These are phyloP conservation scores for Rhizopus delemar DNA, from an alignment of 371 early-diverging fungal species.

Conservation along the genomic window DNA sequence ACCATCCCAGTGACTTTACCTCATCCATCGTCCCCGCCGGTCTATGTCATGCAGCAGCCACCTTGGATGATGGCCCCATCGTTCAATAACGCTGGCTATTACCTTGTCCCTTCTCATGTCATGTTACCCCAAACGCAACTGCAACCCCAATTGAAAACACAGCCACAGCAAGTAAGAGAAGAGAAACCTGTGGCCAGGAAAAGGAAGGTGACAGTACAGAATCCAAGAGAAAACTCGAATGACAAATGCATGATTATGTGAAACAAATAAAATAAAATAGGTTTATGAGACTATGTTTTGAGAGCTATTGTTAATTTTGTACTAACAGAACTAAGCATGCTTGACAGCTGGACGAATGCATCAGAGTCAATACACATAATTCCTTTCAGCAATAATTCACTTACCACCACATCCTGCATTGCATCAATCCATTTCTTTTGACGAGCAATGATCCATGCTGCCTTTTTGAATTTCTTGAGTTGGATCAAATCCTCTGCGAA, in stretches of 20 bases:
- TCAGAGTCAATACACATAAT: neutral
- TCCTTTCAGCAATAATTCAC: neutral
- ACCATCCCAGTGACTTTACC: neutral
- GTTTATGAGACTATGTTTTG: neutral
- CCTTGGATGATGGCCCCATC: slow-evolving; percentile 3
- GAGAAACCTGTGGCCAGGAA: neutral
- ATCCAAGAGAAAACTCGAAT: slow-evolving; percentile 23
- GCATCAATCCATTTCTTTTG: slow-evolving; percentile 29
- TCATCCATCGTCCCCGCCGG: neutral
- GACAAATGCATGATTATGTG: slow-evolving; percentile 29
- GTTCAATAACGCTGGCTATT: neutral
- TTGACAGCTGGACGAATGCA: slow-evolving; percentile 11
- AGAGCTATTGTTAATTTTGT: slow-evolving; percentile 3
- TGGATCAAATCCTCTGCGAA: slow-evolving; percentile 57
- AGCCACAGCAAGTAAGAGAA: neutral
- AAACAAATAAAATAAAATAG: neutral
- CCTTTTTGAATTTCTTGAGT: slow-evolving; percentile 31
- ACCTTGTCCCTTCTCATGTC: neutral
- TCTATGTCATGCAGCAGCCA: slow-evolving; percentile 11
- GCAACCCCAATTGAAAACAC: neutral
- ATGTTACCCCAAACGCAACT: neutral
- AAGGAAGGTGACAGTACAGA: neutral
- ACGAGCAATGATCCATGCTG: slow-evolving; percentile 32
- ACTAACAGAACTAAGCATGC: slow-evolving; percentile 21
- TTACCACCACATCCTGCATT: slow-evolving; percentile 32